Percentiles rank a stretch among this genome's conserved stretches.
These are phyloP conservation scores for Cucurbita maxima DNA, from an alignment of 306 rosid genomes.

Conservation along the genomic window DNA sequence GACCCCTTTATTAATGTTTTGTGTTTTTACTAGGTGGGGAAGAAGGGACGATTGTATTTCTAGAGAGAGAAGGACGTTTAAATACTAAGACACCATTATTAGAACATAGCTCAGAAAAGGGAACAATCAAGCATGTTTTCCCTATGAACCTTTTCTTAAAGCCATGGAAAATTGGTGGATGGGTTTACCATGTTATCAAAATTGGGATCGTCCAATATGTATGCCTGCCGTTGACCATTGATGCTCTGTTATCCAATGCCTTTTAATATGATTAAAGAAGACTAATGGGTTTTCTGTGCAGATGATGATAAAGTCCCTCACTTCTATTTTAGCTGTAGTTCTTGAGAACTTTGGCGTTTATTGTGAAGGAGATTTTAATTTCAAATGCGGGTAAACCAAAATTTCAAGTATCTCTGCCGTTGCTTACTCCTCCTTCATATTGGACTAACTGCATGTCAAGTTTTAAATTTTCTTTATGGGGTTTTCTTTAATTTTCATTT, in stretches of 20 bases:
- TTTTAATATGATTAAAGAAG: slow-evolving; percentile 8
- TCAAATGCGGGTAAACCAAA: slow-evolving; percentile 77
- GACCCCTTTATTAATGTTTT: neutral
- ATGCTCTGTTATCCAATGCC: slow-evolving; percentile 2
- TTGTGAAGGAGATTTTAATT: slow-evolving; percentile 90
- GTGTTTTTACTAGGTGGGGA: slow-evolving; percentile 57
- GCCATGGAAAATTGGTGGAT: slow-evolving; percentile 80
- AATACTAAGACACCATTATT: slow-evolving; percentile 55
- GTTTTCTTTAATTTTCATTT: neutral
- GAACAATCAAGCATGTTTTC: slow-evolving; percentile 68
- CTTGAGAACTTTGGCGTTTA: slow-evolving; percentile 84
- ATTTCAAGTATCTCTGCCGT: neutral
- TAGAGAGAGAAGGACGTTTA: slow-evolving; percentile 79
- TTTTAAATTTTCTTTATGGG: neutral
- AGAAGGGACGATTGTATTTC: slow-evolving; percentile 74
- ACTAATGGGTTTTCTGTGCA: slow-evolving; percentile 24
- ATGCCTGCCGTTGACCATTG: slow-evolving; percentile 23
- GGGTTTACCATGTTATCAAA: slow-evolving; percentile 87
- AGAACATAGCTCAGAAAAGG: slow-evolving; percentile 37
- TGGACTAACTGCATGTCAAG: neutral
- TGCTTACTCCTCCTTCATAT: neutral
- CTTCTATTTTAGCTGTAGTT: slow-evolving; percentile 65
- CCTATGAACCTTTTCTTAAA: slow-evolving; percentile 67
- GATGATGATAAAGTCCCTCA: slow-evolving; percentile 83
- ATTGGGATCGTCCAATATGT: slow-evolving; percentile 98